phyloP scores from a whole-genome alignment of 2,329 filamentous ascomycete genomes.

The Colletotrichum orbiculare region DNA sequence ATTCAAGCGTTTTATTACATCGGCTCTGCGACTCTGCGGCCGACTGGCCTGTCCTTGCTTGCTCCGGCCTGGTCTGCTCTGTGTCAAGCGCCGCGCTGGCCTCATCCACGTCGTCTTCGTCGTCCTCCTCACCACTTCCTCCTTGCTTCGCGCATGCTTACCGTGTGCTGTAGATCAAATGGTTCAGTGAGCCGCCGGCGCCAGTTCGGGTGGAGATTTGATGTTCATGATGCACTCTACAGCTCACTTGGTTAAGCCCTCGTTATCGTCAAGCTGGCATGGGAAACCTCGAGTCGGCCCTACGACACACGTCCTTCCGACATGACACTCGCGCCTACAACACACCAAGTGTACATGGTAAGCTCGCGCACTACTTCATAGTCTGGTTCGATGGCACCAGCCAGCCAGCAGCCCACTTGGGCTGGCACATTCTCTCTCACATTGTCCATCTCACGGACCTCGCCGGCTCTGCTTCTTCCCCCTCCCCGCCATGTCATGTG shows the following conservation, averaged over 20 bases:
- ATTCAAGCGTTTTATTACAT: not conserved
- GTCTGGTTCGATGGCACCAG: not conserved
- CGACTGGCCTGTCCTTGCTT: conserved; percentile 21
- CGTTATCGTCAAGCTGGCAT: not conserved
- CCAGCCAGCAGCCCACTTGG: conserved; percentile 14
- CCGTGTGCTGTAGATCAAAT: no score
- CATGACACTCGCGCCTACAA: conserved; percentile 20
- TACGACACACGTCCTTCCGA: conserved; percentile 22
- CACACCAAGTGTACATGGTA: not conserved
- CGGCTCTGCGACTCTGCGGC: not conserved
- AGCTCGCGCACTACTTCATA: conserved; percentile 17
- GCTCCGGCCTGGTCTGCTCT: not conserved
- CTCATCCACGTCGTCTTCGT: conserved; percentile 9
- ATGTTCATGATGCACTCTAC: no score
- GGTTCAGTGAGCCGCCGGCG: no score
- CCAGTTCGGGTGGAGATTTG: no score
- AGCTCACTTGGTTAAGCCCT: no score
- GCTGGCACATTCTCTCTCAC: conserved; percentile 19
- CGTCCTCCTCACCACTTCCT: not conserved
- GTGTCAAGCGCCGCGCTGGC: not conserved
- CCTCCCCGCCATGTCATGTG: conserved; percentile 3
- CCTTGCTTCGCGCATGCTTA: not conserved
- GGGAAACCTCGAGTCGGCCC: conserved; percentile 6
- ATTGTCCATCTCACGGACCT: conserved; percentile 23
- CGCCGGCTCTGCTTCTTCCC: not conserved